A percentile compares a stretch with the other conserved stretches of the same genome.
Evolutionary conservation across 768 basidiomycete species (phyloP).

Genomic region (Gelatoporia subvermispora): DNA sequence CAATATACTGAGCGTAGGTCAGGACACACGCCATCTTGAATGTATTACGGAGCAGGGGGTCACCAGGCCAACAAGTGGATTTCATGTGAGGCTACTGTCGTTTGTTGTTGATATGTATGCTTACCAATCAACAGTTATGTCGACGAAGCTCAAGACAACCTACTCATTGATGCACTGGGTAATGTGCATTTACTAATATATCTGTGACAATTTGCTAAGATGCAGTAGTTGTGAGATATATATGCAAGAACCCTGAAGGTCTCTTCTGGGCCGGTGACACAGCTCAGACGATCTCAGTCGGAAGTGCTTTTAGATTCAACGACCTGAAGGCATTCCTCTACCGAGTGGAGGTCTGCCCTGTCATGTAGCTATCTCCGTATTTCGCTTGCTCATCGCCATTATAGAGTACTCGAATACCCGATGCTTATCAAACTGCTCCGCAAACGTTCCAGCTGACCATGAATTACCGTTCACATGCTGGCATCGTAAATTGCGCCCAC

Average conservation of each 20-base stretch:
- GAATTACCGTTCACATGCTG: conserved; percentile 70
- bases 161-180: conserved; percentile 58
- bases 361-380: background rate
- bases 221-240: background rate
- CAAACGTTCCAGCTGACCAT: conserved; percentile 50
- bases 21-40: conserved; percentile 51
- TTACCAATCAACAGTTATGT: conserved; percentile 46
- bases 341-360: conserved; percentile 45
- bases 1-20: background rate
- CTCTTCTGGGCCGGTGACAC: conserved; percentile 49
- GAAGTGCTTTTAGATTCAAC: conserved; percentile 67
- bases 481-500: conserved; percentile 70
- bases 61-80: conserved; percentile 45
- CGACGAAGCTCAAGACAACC: conserved; percentile 65
- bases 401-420: background rate
- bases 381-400: background rate
- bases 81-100: conserved; percentile 39
- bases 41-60: conserved; percentile 21
- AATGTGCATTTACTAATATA: conserved; percentile 7
- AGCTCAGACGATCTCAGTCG: conserved; percentile 71
- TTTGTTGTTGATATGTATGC: background rate
- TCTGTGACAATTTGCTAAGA: background rate
- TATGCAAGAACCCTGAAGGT: conserved; percentile 4
- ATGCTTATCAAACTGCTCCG: conserved; percentile 1
- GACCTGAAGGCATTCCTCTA: conserved; percentile 66